These are phyloP conservation scores for Cymbidium sinense DNA, from an alignment of 106 monocot species.

Conservation along the genomic window DNA sequence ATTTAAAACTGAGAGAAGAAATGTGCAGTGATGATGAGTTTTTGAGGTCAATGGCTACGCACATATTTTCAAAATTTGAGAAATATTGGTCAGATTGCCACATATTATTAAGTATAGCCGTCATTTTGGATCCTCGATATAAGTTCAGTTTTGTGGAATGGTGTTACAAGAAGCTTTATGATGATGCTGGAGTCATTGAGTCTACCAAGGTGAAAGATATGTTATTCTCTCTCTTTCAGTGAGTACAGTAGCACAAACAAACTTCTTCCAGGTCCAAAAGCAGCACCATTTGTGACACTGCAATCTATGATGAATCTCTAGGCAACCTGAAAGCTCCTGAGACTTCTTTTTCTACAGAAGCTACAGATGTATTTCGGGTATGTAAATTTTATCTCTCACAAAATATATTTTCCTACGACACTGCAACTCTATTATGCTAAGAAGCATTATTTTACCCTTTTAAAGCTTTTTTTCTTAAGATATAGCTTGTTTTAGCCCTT, in stretches of 20 bases:
- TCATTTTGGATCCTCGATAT: slow-evolving; percentile 18
- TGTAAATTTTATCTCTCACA: not conserved
- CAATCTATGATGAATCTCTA: not conserved
- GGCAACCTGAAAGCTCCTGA: not conserved
- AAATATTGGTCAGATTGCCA: slow-evolving; percentile 10
- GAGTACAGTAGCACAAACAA: slow-evolving; percentile 4
- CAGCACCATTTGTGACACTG: not conserved
- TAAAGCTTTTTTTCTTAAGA: not conserved
- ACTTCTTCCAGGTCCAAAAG: not conserved
- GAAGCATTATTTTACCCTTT: not conserved
- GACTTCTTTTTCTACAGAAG: slow-evolving; percentile 15
- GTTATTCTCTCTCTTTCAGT: slow-evolving; percentile 10
- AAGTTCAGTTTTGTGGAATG: slow-evolving; percentile 13
- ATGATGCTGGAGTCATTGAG: slow-evolving; percentile 1
- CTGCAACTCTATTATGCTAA: not conserved
- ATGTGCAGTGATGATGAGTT: slow-evolving; percentile 7
- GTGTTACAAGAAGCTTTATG: slow-evolving; percentile 12
- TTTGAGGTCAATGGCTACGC: not conserved
- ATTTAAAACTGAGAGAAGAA: slow-evolving; percentile 4
- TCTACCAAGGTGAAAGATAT: slow-evolving; percentile 5
- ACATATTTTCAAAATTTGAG: slow-evolving; percentile 5
- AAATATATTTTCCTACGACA: not conserved
- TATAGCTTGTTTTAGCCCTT: not conserved
- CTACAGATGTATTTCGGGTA: slow-evolving; percentile 6
- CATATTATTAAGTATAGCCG: not conserved